Percentiles rank a stretch among this genome's conserved stretches.
These are phyloP conservation scores for Xylaria castorea DNA, from an alignment of 495 filamentous ascomycete species.

Conservation along the genomic window DNA sequence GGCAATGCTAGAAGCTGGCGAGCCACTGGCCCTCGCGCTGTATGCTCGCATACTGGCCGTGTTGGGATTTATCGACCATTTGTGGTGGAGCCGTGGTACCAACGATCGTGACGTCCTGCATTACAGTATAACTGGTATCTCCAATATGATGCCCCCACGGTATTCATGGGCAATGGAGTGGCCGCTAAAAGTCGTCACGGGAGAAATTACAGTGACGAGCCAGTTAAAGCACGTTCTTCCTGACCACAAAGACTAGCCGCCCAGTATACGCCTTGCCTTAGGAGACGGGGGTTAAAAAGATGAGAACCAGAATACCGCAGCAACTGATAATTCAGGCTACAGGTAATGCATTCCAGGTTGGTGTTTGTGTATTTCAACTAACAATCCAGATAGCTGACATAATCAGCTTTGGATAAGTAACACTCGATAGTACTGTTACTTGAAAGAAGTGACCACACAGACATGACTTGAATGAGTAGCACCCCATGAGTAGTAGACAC, in stretches of 20 bases:
- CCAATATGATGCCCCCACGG: conserved; percentile 5
- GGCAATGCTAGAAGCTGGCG: conserved; percentile 8
- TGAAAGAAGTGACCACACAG: not conserved
- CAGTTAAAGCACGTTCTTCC: not conserved
- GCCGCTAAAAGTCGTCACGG: conserved; percentile 15
- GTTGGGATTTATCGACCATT: conserved; percentile 22
- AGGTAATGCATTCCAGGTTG: conserved; percentile 9
- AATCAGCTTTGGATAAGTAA: not conserved
- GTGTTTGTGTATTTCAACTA: not conserved
- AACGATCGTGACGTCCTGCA: conserved; percentile 15
- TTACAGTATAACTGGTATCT: conserved; percentile 19
- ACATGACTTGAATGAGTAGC: not conserved
- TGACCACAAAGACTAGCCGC: not conserved
- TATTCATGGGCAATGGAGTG: conserved; percentile 22
- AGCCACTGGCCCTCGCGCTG: conserved; percentile 25
- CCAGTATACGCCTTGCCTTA: not conserved
- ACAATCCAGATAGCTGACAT: not conserved
- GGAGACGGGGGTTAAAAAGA: not conserved
- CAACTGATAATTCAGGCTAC: not conserved
- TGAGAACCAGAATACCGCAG: not conserved
- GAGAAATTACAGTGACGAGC: conserved; percentile 13
- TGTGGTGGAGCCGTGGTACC: conserved; percentile 27
- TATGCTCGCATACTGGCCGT: conserved; percentile 24
- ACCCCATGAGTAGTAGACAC: not conserved
- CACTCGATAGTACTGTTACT: not conserved